Evolutionary conservation across 208 protist species (phyloP), one percentile per base, ranked within the genome.

Genomic region (Kentomonas sorsogonicus): DNA sequence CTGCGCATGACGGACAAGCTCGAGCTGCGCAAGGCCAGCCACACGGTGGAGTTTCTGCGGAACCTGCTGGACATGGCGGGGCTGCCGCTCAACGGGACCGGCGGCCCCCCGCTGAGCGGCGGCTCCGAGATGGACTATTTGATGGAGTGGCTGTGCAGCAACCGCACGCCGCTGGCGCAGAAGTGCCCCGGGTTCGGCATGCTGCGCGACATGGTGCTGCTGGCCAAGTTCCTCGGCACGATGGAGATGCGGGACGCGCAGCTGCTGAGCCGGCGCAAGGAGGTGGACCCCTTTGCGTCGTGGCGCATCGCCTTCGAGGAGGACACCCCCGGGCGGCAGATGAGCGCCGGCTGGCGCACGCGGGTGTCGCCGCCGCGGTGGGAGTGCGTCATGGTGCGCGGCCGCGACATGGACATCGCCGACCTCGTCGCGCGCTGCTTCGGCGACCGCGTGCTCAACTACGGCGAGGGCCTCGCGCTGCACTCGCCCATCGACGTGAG

Each of bases 221-320:
- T 91, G 26, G 66, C 79, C 30, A 89, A 88, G 55, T 89, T 91
- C 53, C 61, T 89, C 43, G 73, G 73, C 23, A 91, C 83, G 25
- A 89, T 91, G 86, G 83, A 93, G 56, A 82, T 79, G 66, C 73
- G 79, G 23, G 80, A 90, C 30, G 61, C 79, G 26, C 66, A 93
- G 53, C 64, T 89, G 29, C 72, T 91, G 55, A 69, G 67, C 36
- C 60, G 78, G 6, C 67, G 77, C 31, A 82, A 86, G 57, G 74
- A 90, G 47, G 45, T 77, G 23, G 75, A 82, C 57, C 59, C 58
- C 5, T 73, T 77, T 41, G 66, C 73, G n/a, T 77, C 67, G 23
- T 93, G 86, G 86, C 66, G 77, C 10, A 63, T 93, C 33, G 80
- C 80, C 25, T 93, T 93, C 50, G 86, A 93, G 53, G 80, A 83